Percentiles rank a stretch among this genome's conserved stretches.
phyloP scores from a whole-genome alignment of 495 filamentous ascomycete species.

The Penicillium salamii region DNA sequence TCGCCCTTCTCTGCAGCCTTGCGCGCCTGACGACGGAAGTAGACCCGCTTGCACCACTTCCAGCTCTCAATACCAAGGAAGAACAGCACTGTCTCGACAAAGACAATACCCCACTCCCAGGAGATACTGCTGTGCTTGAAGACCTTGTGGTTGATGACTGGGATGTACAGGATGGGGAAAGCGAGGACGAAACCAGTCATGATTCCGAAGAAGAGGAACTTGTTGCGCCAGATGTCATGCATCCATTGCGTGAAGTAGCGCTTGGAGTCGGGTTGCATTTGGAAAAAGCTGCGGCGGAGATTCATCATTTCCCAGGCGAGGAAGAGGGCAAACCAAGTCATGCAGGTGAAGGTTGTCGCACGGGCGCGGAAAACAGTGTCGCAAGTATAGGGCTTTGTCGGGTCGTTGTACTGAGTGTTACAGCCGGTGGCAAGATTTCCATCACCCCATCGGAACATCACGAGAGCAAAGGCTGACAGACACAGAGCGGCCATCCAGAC shows the following conservation, averaged over 20 bases:
- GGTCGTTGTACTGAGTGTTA: conserved; percentile 53
- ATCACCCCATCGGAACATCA: conserved; percentile 64
- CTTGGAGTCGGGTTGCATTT: conserved; percentile 57
- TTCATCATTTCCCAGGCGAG: conserved; percentile 73
- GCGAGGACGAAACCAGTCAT: conserved; percentile 66
- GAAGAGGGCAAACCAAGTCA: conserved; percentile 75
- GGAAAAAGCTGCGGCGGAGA: conserved; percentile 65
- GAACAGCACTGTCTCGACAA: conserved; percentile 59
- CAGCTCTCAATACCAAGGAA: conserved; percentile 62
- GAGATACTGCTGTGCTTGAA: conserved; percentile 70
- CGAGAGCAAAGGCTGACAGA: conserved; percentile 60
- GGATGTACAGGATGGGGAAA: conserved; percentile 71
- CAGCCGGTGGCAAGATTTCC: conserved; percentile 61
- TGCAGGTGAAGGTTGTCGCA: conserved; percentile 66
- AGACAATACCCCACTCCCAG: conserved; percentile 70
- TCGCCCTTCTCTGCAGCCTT: conserved; percentile 6
- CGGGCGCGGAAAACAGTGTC: conserved; percentile 68
- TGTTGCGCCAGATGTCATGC: conserved; percentile 65
- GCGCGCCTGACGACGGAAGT: conserved; percentile 39
- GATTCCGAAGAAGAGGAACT: conserved; percentile 69
- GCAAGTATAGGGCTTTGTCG: conserved; percentile 39
- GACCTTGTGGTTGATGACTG: conserved; percentile 63
- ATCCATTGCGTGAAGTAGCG: conserved; percentile 55
- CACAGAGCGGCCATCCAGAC: conserved; percentile 68
- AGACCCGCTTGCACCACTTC: conserved; percentile 63